phyloP scores from a whole-genome alignment of 176 grass and related monocot species.

The Ensete glaucum region DNA sequence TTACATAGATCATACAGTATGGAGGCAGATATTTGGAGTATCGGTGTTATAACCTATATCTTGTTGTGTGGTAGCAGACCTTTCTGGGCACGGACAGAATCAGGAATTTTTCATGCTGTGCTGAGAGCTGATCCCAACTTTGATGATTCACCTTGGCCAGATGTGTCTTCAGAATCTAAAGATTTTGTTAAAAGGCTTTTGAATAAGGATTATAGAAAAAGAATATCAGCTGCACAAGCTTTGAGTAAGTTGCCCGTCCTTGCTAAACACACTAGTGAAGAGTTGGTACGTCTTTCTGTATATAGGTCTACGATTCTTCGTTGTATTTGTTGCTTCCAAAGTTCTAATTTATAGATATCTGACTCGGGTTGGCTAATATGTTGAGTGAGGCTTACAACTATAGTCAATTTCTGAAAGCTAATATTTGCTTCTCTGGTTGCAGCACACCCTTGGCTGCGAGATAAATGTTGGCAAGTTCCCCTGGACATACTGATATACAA shows the following conservation, averaged over 20 bases:
- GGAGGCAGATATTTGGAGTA: conserved; percentile 31
- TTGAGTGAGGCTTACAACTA: neutral
- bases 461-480: conserved; percentile 12
- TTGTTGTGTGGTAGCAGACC: conserved; percentile 26
- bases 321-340: neutral
- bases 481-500: conserved; percentile 22
- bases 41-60: conserved; percentile 25
- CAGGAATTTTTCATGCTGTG: conserved; percentile 21
- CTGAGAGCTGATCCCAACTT: conserved; percentile 22
- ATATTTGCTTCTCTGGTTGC: neutral
- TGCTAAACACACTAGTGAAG: neutral
- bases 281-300: neutral
- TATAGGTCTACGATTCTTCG: neutral
- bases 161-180: conserved; percentile 23
- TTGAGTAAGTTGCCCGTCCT: conserved; percentile 9
- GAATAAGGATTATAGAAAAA: conserved; percentile 26
- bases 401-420: neutral
- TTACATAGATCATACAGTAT: conserved; percentile 25
- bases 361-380: neutral
- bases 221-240: conserved; percentile 29
- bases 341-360: neutral
- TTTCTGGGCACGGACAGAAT: conserved; percentile 28
- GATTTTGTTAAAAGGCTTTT: conserved; percentile 30
- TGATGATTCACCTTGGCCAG: conserved; percentile 22
- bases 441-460: conserved; percentile 27